A percentile compares a stretch with the other conserved stretches of the same genome.
Conservation (phyloP, 768 basidiomycete species). For the Cystofilobasidium ferigula region DNA sequence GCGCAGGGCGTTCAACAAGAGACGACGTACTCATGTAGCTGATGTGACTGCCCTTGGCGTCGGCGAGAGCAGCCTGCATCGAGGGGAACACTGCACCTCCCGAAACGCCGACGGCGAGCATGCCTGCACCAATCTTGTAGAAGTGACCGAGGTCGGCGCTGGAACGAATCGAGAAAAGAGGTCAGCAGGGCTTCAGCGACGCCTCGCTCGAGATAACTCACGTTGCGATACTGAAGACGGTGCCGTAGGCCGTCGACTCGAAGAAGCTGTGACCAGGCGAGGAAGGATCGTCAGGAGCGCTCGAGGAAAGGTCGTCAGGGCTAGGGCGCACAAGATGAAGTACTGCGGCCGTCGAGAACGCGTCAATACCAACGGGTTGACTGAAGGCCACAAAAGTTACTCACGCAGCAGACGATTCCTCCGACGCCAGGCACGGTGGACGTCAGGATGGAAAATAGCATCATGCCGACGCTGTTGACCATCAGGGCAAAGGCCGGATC, state of each 20-base stretch:
- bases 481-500: conserved; percentile 29
- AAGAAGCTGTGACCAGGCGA: conserved; percentile 35
- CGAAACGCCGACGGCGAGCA: conserved; percentile 4
- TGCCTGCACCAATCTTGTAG: conserved; percentile 4
- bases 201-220: not conserved
- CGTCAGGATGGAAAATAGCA: conserved; percentile 31
- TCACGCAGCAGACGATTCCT: conserved; percentile 1
- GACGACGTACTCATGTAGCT: not conserved
- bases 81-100: not conserved
- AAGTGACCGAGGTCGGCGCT: conserved; percentile 3
- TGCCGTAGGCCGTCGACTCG: conserved; percentile 26
- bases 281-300: no score
- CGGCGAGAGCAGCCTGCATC: conserved; percentile 2
- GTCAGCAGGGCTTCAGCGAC: not conserved
- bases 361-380: no score
- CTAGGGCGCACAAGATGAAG: not conserved
- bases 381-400: no score
- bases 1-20: not conserved
- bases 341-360: not conserved
- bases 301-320: conserved; percentile 28
- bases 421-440: conserved; percentile 29
- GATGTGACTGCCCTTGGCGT: not conserved
- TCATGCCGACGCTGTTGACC: conserved; percentile 29
- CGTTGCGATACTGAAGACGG: conserved; percentile 23
- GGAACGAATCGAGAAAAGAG: not conserved